phyloP scores from a whole-genome alignment of 768 basidiomycete genomes.

The Tylopilus vinaceipallidus region DNA sequence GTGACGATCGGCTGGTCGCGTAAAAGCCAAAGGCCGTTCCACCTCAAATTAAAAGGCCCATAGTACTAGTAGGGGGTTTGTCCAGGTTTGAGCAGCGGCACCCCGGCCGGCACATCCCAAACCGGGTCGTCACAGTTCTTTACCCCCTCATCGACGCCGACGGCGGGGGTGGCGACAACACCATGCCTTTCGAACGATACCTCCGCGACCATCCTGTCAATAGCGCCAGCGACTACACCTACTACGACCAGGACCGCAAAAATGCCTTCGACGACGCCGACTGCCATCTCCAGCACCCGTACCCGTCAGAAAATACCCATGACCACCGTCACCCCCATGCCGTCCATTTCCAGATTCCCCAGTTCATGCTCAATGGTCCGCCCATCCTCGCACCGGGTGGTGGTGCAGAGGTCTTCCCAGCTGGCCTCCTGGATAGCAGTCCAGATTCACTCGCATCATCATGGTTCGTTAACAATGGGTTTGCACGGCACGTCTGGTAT shows the following conservation, averaged over 20 bases:
- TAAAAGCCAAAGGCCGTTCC: constrained; percentile 18
- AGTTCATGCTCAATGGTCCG: constrained; percentile 55
- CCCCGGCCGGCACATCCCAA: too few relatives aligned
- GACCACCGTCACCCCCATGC: constrained; percentile 18
- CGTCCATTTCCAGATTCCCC: constrained; percentile 60
- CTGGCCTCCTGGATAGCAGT: constrained; percentile 32
- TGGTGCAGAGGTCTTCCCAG: constrained; percentile 70
- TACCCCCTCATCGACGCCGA: background rate
- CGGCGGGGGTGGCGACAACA: constrained; percentile 8
- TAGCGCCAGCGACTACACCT: constrained; percentile 3
- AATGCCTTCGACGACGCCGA: constrained; percentile 9
- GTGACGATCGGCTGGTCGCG: constrained; percentile 29
- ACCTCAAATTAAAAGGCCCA: background rate
- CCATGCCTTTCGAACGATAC: constrained; percentile 45
- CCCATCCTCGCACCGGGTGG: constrained; percentile 69
- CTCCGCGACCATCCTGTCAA: constrained; percentile 24
- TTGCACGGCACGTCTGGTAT: constrained; percentile 27
- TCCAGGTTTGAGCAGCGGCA: too few relatives aligned
- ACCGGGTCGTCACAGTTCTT: too few relatives aligned
- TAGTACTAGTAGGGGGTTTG: background rate
- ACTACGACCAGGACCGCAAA: constrained; percentile 15
- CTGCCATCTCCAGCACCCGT: constrained; percentile 8
- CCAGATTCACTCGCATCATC: constrained; percentile 33
- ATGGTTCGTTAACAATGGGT: constrained; percentile 54
- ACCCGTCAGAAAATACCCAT: constrained; percentile 1